Evolutionary conservation across 2,329 filamentous ascomycete species (phyloP).

Genomic region (Claviceps sp.): DNA sequence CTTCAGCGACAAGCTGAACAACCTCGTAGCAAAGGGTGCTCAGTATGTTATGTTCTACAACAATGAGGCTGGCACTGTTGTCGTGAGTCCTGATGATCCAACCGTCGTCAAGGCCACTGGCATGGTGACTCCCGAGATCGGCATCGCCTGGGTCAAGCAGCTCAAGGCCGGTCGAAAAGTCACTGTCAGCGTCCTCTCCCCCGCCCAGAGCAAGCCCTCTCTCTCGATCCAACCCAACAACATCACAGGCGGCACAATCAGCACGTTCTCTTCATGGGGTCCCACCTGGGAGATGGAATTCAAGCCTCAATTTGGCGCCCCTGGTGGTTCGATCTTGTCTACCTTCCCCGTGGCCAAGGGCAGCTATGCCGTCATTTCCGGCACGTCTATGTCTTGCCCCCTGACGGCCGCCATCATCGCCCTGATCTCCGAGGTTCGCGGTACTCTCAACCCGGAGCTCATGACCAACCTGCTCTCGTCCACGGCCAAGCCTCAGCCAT

Average conservation of each 20-base stretch:
- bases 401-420: constrained; percentile 40
- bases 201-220: background rate
- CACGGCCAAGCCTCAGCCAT: constrained; percentile 34
- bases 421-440: constrained; percentile 35
- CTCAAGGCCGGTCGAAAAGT: constrained; percentile 26
- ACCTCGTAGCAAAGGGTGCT: constrained; percentile 29
- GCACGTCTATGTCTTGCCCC: constrained; percentile 49
- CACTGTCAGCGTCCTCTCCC: background rate
- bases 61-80: constrained; percentile 24
- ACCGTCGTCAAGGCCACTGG: constrained; percentile 16
- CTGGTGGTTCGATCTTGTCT: constrained; percentile 43
- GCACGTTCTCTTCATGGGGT: constrained; percentile 43
- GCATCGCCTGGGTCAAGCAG: constrained; percentile 24
- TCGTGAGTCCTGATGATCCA: constrained; percentile 7
- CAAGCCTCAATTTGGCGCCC: constrained; percentile 41
- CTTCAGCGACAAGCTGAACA: background rate
- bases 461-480: constrained; percentile 36
- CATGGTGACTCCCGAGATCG: constrained; percentile 28
- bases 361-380: constrained; percentile 37
- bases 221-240: constrained; percentile 5
- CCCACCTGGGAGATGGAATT: constrained; percentile 43
- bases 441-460: constrained; percentile 32
- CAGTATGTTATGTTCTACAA: constrained; percentile 51
- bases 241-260: constrained; percentile 34
- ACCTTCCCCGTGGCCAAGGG: constrained; percentile 35